phyloP scores from a whole-genome alignment of 2,329 filamentous ascomycete genomes.

The Talaromyces piceae region DNA sequence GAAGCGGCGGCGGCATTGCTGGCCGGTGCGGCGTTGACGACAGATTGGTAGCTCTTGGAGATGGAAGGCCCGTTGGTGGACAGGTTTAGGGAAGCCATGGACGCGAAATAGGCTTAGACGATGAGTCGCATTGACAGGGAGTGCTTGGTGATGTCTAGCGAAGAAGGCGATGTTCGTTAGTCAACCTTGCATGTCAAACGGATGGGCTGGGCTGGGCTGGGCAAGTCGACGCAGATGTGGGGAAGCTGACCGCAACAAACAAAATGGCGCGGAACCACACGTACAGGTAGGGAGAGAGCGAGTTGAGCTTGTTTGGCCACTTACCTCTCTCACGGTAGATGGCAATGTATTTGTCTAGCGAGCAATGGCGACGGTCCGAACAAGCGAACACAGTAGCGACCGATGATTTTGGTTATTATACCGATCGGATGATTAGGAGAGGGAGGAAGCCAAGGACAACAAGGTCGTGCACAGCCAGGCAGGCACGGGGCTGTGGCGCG shows the following conservation, averaged over 20 bases:
- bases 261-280: neutral
- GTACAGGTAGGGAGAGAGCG: no score
- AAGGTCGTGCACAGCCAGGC: neutral
- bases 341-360: no score
- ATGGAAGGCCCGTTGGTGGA: slow-evolving; percentile 77
- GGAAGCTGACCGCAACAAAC: neutral
- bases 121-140: slow-evolving; percentile 8
- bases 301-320: no score
- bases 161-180: neutral
- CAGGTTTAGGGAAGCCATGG: slow-evolving; percentile 72
- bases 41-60: slow-evolving; percentile 62
- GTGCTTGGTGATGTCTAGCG: neutral
- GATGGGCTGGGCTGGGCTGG: neutral
- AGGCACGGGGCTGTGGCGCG: neutral
- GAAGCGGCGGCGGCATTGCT: slow-evolving; percentile 56
- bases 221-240: neutral
- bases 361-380: no score
- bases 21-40: slow-evolving; percentile 55
- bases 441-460: neutral
- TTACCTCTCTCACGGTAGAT: no score
- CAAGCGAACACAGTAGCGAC: neutral
- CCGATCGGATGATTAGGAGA: no score
- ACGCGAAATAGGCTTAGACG: neutral
- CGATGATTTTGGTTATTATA: no score
- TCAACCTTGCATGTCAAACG: neutral